Evolutionary conservation across 768 basidiomycete species (phyloP).

Genomic region (Agaricus blazei): DNA sequence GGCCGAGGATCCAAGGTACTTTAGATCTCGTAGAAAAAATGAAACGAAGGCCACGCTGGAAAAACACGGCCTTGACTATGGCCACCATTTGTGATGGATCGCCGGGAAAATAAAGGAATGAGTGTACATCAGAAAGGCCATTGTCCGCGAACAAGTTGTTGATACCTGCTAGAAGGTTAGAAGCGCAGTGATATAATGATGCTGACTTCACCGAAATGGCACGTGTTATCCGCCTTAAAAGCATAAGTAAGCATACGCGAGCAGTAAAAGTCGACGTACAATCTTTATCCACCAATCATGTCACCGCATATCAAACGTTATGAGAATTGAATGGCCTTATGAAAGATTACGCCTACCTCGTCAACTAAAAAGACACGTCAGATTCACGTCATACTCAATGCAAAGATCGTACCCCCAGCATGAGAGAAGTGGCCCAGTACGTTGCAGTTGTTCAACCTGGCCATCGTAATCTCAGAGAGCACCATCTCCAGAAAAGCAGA

Average conservation of each 20-base stretch:
- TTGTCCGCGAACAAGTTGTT: constrained; percentile 90
- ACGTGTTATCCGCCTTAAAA: constrained; percentile 42
- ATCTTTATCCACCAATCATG: constrained; percentile 18
- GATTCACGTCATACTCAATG: not conserved
- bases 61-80: constrained; percentile 73
- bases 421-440: constrained; percentile 88
- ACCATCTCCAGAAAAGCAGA: constrained; percentile 92
- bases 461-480: constrained; percentile 87
- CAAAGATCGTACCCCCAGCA: constrained; percentile 56
- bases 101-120: constrained; percentile 85
- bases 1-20: constrained; percentile 80
- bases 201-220: constrained; percentile 31
- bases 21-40: constrained; percentile 88
- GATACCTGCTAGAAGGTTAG: constrained; percentile 57
- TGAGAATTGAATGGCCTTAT: not conserved
- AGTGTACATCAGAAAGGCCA: constrained; percentile 74
- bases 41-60: constrained; percentile 78
- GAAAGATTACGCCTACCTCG: constrained; percentile 34
- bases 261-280: constrained; percentile 17
- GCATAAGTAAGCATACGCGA: not conserved
- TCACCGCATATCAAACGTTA: not conserved
- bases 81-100: constrained; percentile 79
- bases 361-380: constrained; percentile 40
- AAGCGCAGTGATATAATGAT: constrained; percentile 1
- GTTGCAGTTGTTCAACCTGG: constrained; percentile 85